These are phyloP conservation scores for Cystobasidium tubakii DNA, from an alignment of 768 basidiomycete species.

Conservation along the genomic window DNA sequence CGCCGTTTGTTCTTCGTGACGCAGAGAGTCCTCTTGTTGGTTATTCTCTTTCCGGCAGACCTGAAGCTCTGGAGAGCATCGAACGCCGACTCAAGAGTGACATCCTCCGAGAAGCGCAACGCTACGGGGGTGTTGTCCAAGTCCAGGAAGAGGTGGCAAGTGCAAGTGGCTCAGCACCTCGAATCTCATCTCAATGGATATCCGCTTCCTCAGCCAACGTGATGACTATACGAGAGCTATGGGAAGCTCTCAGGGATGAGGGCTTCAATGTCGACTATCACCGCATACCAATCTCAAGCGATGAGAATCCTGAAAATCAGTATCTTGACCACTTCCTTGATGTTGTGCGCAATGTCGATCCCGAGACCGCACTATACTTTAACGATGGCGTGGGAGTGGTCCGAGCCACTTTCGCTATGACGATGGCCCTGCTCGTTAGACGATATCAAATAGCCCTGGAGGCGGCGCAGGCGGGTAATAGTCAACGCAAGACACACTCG, in stretches of 20 bases:
- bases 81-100: conserved; percentile 82
- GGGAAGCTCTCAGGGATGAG: conserved; percentile 66
- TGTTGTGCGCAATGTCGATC: conserved; percentile 70
- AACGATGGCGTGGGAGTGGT: conserved; percentile 97
- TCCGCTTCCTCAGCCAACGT: conserved; percentile 71
- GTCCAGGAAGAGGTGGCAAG: conserved; percentile 83
- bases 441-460: conserved; percentile 63
- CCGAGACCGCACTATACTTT: conserved; percentile 76
- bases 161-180: conserved; percentile 56
- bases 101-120: conserved; percentile 74
- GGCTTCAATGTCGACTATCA: conserved; percentile 95
- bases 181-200: conserved; percentile 89
- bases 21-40: conserved; percentile 71
- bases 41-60: conserved; percentile 77
- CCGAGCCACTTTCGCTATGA: conserved; percentile 76
- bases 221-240: conserved; percentile 80
- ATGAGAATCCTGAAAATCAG: conserved; percentile 90
- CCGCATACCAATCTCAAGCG: conserved; percentile 89
- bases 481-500: neutral
- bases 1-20: conserved; percentile 87
- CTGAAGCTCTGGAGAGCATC: conserved; percentile 88
- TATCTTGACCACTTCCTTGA: conserved; percentile 89
- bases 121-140: conserved; percentile 81
- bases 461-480: neutral
- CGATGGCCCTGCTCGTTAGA: conserved; percentile 78